Evolutionary conservation across 768 basidiomycete species (phyloP).

Genomic region (Mrakia blollopis): DNA sequence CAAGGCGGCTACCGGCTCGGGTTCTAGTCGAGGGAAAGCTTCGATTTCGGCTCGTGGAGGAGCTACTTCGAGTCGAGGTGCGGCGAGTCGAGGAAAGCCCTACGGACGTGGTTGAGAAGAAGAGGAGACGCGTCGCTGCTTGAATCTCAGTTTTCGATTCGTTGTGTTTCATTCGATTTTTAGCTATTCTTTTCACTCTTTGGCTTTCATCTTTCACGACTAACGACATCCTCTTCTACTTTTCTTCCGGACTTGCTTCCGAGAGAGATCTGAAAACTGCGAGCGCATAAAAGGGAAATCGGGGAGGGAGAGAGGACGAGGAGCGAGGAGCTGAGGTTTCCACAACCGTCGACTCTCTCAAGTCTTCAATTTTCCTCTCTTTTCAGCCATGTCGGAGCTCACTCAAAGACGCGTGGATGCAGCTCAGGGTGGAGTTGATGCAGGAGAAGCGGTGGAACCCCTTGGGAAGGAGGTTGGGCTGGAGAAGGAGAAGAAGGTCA

Average conservation of each 20-base stretch:
- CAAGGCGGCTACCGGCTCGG: background rate
- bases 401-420: background rate
- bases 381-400: background rate
- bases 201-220: background rate
- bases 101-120: background rate
- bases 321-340: background rate
- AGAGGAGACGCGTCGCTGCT: background rate
- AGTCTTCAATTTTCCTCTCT: background rate
- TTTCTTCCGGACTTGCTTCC: background rate
- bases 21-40: slow-evolving; percentile 7
- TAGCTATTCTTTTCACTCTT: background rate
- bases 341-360: slow-evolving; percentile 6
- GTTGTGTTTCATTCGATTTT: background rate
- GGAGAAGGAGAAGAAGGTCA: background rate
- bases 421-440: background rate
- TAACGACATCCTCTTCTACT: background rate
- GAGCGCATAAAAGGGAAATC: background rate
- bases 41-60: background rate
- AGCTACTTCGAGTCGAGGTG: background rate
- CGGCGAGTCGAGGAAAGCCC: background rate
- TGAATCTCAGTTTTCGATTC: background rate
- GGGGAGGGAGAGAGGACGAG: background rate
- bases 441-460: background rate
- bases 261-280: background rate
- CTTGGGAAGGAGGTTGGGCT: background rate